A percentile compares a stretch with the other conserved stretches of the same genome.
Evolutionary conservation across 805 yeast species (phyloP).

Genomic region (Wickerhamomyces alni): DNA sequence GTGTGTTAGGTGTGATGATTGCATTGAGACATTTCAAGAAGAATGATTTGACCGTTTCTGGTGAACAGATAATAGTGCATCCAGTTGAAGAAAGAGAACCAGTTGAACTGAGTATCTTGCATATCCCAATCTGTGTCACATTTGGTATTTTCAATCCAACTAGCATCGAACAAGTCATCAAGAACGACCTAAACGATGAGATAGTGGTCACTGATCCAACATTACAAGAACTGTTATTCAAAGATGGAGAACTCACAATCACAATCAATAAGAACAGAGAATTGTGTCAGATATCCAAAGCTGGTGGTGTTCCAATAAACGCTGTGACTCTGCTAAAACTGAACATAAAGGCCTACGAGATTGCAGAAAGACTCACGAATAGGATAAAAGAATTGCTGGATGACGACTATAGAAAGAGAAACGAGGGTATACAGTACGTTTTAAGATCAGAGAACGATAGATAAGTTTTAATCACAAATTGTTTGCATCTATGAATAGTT

Average conservation of each 20-base stretch:
- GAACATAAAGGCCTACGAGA: conserved; percentile 54
- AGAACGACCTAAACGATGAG: conserved; percentile 57
- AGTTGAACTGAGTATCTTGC: conserved; percentile 76
- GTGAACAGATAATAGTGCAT: conserved; percentile 62
- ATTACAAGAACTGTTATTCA: conserved; percentile 64
- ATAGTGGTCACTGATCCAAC: conserved; percentile 71
- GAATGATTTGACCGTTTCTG: conserved; percentile 74
- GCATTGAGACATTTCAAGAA: conserved; percentile 77
- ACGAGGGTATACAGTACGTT: conserved; percentile 19
- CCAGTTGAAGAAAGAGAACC: conserved; percentile 78
- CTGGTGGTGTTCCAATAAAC: conserved; percentile 85
- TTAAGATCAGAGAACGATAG: conserved; percentile 22
- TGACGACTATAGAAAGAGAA: conserved; percentile 17
- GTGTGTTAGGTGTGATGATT: conserved; percentile 85
- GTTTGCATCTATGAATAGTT: no score
- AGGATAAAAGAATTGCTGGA: conserved; percentile 48
- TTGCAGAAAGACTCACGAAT: conserved; percentile 61
- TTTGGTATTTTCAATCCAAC: conserved; percentile 77
- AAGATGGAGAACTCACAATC: conserved; percentile 76
- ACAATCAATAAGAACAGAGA: conserved; percentile 89
- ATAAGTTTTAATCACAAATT: no score
- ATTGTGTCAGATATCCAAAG: conserved; percentile 81
- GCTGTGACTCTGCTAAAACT: conserved; percentile 64
- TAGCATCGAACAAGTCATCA: conserved; percentile 61
- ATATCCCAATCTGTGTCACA: conserved; percentile 84